A percentile compares a stretch with the other conserved stretches of the same genome.
Evolutionary conservation across 176 grass and related monocot species (phyloP).

Genomic region (Olyra latifolia): DNA sequence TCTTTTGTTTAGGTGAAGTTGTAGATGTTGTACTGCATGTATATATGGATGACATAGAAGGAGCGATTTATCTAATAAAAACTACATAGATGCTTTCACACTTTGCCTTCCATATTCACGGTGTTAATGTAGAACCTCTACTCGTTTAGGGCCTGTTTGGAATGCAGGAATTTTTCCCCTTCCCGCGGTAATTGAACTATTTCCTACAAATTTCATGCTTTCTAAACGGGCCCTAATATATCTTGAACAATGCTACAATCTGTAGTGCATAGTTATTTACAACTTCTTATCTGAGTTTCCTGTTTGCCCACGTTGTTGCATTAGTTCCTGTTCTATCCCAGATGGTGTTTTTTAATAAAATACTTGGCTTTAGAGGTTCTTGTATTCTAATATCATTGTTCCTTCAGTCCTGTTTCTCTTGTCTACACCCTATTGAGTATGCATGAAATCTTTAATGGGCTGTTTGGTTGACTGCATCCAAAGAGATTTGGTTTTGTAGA

Average conservation of each 20-base stretch:
- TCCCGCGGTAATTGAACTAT: no score
- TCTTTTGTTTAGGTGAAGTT: not conserved
- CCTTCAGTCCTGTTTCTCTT: not conserved
- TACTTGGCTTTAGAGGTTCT: not conserved
- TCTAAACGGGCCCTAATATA: no score
- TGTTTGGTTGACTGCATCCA: no score
- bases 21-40: not conserved
- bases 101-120: not conserved
- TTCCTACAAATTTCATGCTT: no score
- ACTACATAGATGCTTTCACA: not conserved
- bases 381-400: not conserved
- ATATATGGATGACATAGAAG: not conserved
- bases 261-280: not conserved
- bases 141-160: no score
- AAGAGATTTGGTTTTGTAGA: no score
- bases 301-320: not conserved
- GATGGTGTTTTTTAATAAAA: constrained; percentile 12
- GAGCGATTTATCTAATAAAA: not conserved
- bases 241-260: not conserved
- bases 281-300: not conserved
- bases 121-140: not conserved
- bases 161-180: no score
- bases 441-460: not conserved
- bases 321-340: not conserved
- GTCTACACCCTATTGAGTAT: constrained; percentile 1